phyloP scores from a whole-genome alignment of 192 early-diverging fungal genomes.

The Geranomyces variabilis region DNA sequence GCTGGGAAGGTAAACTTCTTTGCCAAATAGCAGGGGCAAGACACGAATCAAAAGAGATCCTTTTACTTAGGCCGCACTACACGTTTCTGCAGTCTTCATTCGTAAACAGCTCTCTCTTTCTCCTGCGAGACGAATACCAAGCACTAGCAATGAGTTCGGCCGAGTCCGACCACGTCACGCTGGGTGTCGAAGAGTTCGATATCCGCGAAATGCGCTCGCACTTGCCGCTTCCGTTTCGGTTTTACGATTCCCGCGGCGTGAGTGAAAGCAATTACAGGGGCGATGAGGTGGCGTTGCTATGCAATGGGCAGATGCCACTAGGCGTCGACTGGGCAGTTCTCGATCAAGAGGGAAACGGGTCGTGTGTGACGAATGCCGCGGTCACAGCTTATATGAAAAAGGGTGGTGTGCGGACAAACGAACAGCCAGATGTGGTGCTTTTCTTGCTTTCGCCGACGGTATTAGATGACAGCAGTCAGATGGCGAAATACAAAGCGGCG shows the following conservation, averaged over 20 bases:
- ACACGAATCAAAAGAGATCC: neutral
- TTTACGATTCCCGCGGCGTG: conserved; percentile 10
- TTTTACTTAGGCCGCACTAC: neutral
- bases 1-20: conserved; percentile 13
- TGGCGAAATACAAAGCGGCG: neutral
- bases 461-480: neutral
- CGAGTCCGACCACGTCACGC: conserved; percentile 2
- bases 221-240: conserved; percentile 1
- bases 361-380: neutral
- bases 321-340: neutral
- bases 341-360: neutral
- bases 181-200: neutral
- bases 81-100: too few species aligned
- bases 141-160: conserved; percentile 3
- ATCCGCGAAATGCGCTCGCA: neutral
- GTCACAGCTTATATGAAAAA: neutral
- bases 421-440: neutral
- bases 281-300: neutral
- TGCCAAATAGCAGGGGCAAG: neutral
- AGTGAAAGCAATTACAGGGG: conserved; percentile 1
- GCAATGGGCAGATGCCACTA: conserved; percentile 2
- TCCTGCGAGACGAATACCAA: neutral
- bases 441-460: neutral
- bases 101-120: conserved; percentile 8
- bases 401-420: neutral